A percentile compares a stretch with the other conserved stretches of the same genome.
These are phyloP conservation scores for Cryptococcus jaspeensis DNA, from an alignment of 1,284 basidiomycete genomes.

Conservation along the genomic window DNA sequence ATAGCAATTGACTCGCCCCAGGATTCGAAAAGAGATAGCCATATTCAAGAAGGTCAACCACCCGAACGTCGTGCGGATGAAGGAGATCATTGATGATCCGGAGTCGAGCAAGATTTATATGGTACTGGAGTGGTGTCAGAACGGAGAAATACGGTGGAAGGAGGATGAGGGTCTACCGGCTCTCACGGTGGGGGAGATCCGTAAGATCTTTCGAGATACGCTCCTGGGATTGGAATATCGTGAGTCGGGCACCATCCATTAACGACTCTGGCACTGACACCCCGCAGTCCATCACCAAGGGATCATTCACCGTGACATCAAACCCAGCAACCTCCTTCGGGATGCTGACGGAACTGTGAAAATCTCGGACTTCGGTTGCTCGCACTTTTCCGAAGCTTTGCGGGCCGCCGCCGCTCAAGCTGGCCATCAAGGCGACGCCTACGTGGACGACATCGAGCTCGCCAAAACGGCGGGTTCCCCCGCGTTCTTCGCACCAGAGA, in stretches of 20 bases:
- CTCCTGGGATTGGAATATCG: constrained; percentile 16
- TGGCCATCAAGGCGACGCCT: constrained; percentile 60
- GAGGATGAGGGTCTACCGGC: constrained; percentile 63
- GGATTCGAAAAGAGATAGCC: constrained; percentile 79
- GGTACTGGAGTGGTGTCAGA: constrained; percentile 94
- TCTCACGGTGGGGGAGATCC: constrained; percentile 75
- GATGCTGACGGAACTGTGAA: constrained; percentile 84
- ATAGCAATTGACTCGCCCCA: constrained; percentile 25
- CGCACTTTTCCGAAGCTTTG: constrained; percentile 87
- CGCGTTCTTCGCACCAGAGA: constrained; percentile 96
- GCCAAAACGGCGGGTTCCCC: constrained; percentile 95
- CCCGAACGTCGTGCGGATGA: constrained; percentile 84
- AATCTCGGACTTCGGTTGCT: constrained; percentile 97
- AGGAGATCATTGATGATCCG: constrained; percentile 94
- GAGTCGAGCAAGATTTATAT: constrained; percentile 88
- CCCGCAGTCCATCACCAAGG: constrained; percentile 86
- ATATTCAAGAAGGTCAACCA: constrained; percentile 97
- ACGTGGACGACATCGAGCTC: constrained; percentile 78
- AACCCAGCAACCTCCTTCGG: constrained; percentile 95
- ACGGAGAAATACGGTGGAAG: constrained; percentile 92
- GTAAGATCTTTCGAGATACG: constrained; percentile 78
- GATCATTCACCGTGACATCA: constrained; percentile 99
- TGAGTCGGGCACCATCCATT: constrained; percentile 4
- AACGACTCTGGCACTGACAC: neutral
- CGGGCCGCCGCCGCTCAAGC: constrained; percentile 56